phyloP scores from a whole-genome alignment of 2,329 filamentous ascomycete genomes.

The Ampelomyces quisqualis region DNA sequence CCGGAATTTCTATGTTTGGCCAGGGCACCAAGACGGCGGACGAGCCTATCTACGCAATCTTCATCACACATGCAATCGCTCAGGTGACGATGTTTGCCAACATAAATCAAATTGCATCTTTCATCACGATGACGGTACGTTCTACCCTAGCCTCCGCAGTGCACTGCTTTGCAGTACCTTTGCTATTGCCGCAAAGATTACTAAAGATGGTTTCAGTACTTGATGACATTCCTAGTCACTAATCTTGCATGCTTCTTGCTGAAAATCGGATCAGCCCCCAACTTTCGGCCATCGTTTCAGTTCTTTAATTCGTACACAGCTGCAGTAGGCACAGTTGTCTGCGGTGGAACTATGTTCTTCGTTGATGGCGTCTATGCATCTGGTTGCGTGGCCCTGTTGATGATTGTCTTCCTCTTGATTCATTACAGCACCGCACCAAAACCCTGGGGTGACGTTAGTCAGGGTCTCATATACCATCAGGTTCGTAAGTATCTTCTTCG shows the following conservation, averaged over 20 bases:
- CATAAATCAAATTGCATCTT: slow-evolving; percentile 83
- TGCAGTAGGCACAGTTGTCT: slow-evolving; percentile 70
- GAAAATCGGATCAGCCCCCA: slow-evolving; percentile 83
- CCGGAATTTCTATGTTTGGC: slow-evolving; percentile 71
- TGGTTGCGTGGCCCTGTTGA: slow-evolving; percentile 69
- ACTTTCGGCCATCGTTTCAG: slow-evolving; percentile 84
- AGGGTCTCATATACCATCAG: slow-evolving; percentile 85
- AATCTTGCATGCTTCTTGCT: slow-evolving; percentile 85
- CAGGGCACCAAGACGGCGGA: slow-evolving; percentile 71
- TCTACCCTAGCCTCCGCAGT: neutral
- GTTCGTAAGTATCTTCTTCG: slow-evolving; percentile 83
- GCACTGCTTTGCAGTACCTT: too few species aligned
- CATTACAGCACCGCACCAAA: slow-evolving; percentile 85
- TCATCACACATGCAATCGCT: slow-evolving; percentile 72
- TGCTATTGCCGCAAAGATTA: too few species aligned
- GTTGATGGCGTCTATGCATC: slow-evolving; percentile 80
- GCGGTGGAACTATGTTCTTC: slow-evolving; percentile 83
- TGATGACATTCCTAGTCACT: slow-evolving; percentile 89
- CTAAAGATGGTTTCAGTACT: slow-evolving; percentile 52
- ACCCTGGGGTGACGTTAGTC: slow-evolving; percentile 86
- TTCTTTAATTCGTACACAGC: slow-evolving; percentile 89
- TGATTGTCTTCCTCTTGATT: slow-evolving; percentile 79
- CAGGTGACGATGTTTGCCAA: slow-evolving; percentile 80
- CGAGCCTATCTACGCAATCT: slow-evolving; percentile 73
- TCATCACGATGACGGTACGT: slow-evolving; percentile 76